Evolutionary conservation across 148 eudicot species (phyloP).

Genomic region (Amaranthus cruentus): DNA sequence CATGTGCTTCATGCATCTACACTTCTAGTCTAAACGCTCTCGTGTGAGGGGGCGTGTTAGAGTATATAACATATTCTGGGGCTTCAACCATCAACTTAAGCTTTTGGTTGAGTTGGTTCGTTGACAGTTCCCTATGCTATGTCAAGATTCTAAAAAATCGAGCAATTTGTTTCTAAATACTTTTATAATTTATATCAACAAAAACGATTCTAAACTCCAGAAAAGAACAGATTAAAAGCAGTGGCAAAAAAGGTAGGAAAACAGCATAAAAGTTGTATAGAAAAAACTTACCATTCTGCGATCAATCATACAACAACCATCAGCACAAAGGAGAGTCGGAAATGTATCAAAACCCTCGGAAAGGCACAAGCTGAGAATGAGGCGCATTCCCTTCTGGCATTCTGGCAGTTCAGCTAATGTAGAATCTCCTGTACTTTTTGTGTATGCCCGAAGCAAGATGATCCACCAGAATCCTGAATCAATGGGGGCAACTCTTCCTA

Average conservation of each 20-base stretch:
- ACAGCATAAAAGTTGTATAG: not conserved
- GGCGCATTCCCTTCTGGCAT: constrained; percentile 92
- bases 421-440: constrained; percentile 82
- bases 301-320: constrained; percentile 97
- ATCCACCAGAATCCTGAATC: constrained; percentile 99
- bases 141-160: too few species aligned
- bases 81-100: too few species aligned
- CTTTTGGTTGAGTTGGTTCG: too few species aligned
- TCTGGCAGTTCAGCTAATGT: constrained; percentile 94
- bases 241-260: not conserved
- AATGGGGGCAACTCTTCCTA: constrained; percentile 95
- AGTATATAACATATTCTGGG: too few species aligned
- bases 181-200: too few species aligned
- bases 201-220: too few species aligned
- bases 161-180: too few species aligned
- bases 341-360: constrained; percentile 96
- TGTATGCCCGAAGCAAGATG: constrained; percentile 84
- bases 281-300: constrained; percentile 75
- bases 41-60: too few species aligned
- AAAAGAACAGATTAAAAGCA: not conserved
- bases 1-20: too few species aligned
- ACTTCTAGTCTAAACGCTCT: too few species aligned
- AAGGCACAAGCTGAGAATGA: constrained; percentile 81
- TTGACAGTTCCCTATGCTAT: too few species aligned
- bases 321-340: constrained; percentile 93